Base-by-base conservation (phyloP, 768 basidiomycete genomes). In the Suillus weaverae region DNA sequence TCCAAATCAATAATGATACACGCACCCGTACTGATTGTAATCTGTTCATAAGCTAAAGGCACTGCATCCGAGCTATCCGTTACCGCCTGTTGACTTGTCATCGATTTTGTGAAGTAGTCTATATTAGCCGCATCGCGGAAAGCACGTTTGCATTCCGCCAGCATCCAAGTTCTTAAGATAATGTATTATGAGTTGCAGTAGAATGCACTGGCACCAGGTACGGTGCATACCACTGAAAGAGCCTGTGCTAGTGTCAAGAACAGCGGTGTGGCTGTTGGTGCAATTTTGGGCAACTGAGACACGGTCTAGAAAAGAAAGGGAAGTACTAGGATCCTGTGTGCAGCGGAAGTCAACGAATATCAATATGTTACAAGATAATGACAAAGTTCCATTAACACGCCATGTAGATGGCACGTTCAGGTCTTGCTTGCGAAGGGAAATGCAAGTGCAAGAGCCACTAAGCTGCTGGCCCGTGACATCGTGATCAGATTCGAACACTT, bases 141-240 rank as follows among this genome's bases (percentile, higher is more conserved):
- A 77, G 83, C 11, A 80, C 83, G 60, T 85, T 86, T 2, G 76
- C 85, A 30, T 82, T 75, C 68, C 85, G 83, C 85, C 85, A 85
- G 64, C 78, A 85, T 44, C 82, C 79, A 46, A 86, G 80, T 7
- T 81, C 84, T 84, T 56, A 8, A 46, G 53, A 38, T 50, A 22
- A 32, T 22, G 26, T 32, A 38, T 26, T 13, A n/a, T 64, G 32
- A 43, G 51, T 54, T 20, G 9, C 8, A 39, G 20, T 59, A 6
- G 7, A 44, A 56, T 54, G 54, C n/a, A 26, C 22, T n/a, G 11
- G 44, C 8, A 48, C 33, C 16, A 65, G 46, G 13, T 33, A 10
- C 3, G 33, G 33, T 13, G 66, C 77, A 39, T 55, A 78, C 83
- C 81, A 63, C 80, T 79, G 73, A 84, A 84, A 66, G 83, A 77